Conservation (phyloP, 805 yeast genomes). For the Sugiyamaella mastotermitis region DNA sequence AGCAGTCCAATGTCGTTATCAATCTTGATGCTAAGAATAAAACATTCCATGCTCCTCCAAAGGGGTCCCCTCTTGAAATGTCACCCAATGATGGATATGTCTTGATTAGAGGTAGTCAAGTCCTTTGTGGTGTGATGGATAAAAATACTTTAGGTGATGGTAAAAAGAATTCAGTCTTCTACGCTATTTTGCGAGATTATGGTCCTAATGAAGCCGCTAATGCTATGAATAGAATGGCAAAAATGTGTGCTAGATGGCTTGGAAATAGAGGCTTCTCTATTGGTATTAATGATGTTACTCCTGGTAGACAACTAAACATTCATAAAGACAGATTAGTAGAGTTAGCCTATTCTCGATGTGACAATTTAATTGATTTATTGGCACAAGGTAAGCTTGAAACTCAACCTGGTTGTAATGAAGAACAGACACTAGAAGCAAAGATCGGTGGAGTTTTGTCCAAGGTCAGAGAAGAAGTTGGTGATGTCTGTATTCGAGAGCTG, state of each 20-base stretch:
- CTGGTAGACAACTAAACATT: constrained; percentile 67
- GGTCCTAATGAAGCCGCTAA: constrained; percentile 95
- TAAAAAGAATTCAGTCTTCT: constrained; percentile 92
- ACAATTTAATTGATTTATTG: constrained; percentile 73
- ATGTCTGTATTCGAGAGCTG: constrained; percentile 88
- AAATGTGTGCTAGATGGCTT: constrained; percentile 87
- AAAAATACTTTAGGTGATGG: constrained; percentile 96
- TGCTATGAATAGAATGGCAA: constrained; percentile 99
- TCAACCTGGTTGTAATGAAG: constrained; percentile 99
- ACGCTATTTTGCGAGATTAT: constrained; percentile 88
- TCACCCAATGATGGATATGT: constrained; percentile 96
- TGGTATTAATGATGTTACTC: constrained; percentile 96
- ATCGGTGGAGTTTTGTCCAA: constrained; percentile 94
- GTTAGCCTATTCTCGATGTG: constrained; percentile 84
- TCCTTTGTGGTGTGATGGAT: constrained; percentile 94
- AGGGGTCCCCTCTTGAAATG: constrained; percentile 81
- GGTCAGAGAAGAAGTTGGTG: constrained; percentile 98
- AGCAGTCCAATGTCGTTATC: constrained; percentile 67
- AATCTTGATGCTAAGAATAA: constrained; percentile 93
- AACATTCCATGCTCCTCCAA: constrained; percentile 72
- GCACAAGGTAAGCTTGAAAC: constrained; percentile 88
- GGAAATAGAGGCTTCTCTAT: constrained; percentile 96
- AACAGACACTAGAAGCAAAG: constrained; percentile 94
- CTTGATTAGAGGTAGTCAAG: constrained; percentile 80
- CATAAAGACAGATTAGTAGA: constrained; percentile 88